Evolutionary conservation across 225 moss, liverwort and hornwort species (phyloP).

Genomic region (Pseudisothecium myosuroides): DNA sequence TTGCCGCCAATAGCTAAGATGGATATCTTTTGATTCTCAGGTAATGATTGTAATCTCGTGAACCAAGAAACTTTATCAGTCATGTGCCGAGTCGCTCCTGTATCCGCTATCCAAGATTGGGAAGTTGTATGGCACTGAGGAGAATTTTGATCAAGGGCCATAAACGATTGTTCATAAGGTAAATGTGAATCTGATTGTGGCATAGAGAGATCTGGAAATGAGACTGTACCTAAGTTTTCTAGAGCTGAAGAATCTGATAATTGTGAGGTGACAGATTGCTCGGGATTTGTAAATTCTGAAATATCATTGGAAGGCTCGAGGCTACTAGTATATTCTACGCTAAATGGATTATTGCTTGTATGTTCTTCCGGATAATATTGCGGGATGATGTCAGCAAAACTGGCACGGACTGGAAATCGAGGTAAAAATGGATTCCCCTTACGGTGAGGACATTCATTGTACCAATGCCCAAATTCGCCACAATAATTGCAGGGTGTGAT

Average conservation of each 20-base stretch:
- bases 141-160: too few relatives aligned
- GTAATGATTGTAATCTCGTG: neutral
- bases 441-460: neutral
- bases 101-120: too few relatives aligned
- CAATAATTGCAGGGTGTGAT: neutral
- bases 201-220: too few relatives aligned
- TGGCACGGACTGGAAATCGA: fast-evolving
- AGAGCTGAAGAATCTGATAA: fast-evolving
- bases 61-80: too few relatives aligned
- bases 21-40: fast-evolving
- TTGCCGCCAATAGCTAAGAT: neutral
- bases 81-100: neutral
- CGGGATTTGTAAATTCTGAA: fast-evolving
- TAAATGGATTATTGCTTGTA: neutral
- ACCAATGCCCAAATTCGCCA: neutral
- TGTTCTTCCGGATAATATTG: fast-evolving
- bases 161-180: too few relatives aligned
- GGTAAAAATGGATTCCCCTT: neutral
- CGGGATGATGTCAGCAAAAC: neutral
- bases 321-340: fast-evolving
- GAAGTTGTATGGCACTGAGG: too few relatives aligned
- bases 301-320: neutral
- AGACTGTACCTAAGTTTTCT: fast-evolving
- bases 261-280: neutral
- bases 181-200: too few relatives aligned